A percentile compares a stretch with the other conserved stretches of the same genome.
phyloP scores from a whole-genome alignment of 768 basidiomycete genomes.

The Leccinum boreale region DNA sequence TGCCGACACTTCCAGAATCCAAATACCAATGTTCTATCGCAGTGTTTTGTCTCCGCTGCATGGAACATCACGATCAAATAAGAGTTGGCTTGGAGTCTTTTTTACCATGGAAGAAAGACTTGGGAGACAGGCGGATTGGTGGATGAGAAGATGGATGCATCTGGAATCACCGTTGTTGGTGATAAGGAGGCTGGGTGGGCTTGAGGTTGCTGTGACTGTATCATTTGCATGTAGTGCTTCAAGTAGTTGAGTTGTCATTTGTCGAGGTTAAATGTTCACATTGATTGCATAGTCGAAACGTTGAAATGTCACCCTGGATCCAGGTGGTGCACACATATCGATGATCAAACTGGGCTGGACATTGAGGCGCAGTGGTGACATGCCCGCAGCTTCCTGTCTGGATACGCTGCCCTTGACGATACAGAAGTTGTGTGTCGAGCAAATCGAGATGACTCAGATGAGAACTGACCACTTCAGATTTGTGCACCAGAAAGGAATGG shows the following conservation, averaged over 20 bases:
- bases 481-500: conserved; percentile 94
- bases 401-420: conserved; percentile 84
- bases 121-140: conserved; percentile 93
- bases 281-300: not conserved
- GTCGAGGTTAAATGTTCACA: not conserved
- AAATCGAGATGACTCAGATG: not conserved
- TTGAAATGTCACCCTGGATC: conserved; percentile 71
- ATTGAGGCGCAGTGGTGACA: conserved; percentile 94
- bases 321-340: conserved; percentile 98
- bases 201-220: conserved; percentile 56
- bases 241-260: conserved; percentile 88
- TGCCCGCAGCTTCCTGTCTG: conserved; percentile 95
- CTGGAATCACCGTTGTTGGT: conserved; percentile 96
- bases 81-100: conserved; percentile 47
- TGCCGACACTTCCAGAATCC: conserved; percentile 81
- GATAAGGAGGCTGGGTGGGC: conserved; percentile 82
- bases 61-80: conserved; percentile 95
- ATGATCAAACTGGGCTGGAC: conserved; percentile 87
- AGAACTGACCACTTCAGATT: conserved; percentile 86
- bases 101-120: conserved; percentile 92
- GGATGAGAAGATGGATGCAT: conserved; percentile 93
- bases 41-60: conserved; percentile 97
- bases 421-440: not conserved
- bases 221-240: conserved; percentile 89
- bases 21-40: conserved; percentile 87